These are phyloP conservation scores for Ceriops decandra DNA, from an alignment of 345 rosid genomes.

Conservation along the genomic window DNA sequence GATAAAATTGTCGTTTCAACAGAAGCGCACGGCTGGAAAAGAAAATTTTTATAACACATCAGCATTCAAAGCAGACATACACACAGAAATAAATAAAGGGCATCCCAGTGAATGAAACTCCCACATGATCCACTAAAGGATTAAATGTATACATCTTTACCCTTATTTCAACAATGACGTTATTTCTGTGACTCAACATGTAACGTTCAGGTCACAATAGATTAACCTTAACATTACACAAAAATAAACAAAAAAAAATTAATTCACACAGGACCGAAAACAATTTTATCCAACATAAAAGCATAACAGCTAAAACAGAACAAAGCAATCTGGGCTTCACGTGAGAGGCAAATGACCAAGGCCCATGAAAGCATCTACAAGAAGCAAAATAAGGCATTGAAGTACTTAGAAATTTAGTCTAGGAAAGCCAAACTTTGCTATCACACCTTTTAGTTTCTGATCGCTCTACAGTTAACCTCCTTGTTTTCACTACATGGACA, in stretches of 20 bases:
- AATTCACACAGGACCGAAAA: background rate
- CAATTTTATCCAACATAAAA: background rate
- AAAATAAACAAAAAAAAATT: background rate
- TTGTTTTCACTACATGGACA: constrained; percentile 27
- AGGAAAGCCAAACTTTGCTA: background rate
- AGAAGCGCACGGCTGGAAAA: constrained; percentile 21
- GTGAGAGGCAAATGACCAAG: too few species aligned
- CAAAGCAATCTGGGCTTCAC: background rate
- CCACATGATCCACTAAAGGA: background rate
- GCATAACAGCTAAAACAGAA: background rate
- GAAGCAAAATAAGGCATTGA: background rate
- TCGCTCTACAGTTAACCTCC: constrained; percentile 20
- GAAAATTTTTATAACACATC: constrained; percentile 2
- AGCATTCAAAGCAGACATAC: constrained; percentile 5
- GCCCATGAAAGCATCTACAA: background rate
- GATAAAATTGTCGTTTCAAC: constrained; percentile 28
- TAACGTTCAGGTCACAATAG: too few species aligned
- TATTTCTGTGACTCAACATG: too few species aligned
- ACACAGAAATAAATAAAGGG: background rate
- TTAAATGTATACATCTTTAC: background rate
- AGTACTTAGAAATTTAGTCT: constrained; percentile 1
- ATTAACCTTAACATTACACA: background rate
- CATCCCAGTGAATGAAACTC: too few species aligned
- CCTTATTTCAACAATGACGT: too few species aligned
- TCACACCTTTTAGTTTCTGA: constrained; percentile 22